These are phyloP conservation scores for Prasinococcaceae sp. DNA, from an alignment of 139 green algal genomes.

Conservation along the genomic window DNA sequence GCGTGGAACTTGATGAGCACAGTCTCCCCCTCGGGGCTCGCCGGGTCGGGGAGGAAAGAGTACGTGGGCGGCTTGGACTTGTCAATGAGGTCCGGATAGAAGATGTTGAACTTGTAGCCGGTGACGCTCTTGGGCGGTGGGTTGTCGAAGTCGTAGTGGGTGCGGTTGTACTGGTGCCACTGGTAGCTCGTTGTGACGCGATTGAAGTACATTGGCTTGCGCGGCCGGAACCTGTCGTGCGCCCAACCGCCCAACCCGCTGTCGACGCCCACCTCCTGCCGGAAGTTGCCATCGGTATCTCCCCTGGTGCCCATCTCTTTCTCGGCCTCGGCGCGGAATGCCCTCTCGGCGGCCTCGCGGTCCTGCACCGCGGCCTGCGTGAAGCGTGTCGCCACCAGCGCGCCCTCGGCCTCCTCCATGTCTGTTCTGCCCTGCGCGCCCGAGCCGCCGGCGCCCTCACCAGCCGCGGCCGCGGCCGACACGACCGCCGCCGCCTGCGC, in stretches of 20 bases:
- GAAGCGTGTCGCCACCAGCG: neutral
- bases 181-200: slow-evolving; percentile 89
- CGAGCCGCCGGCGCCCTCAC: too few relatives aligned
- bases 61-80: slow-evolving; percentile 47
- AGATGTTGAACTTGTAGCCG: slow-evolving; percentile 99
- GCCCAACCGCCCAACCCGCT: slow-evolving; percentile 81
- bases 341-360: too few relatives aligned
- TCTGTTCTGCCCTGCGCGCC: neutral
- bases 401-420: neutral
- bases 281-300: too few relatives aligned
- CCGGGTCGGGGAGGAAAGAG: slow-evolving; percentile 24
- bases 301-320: slow-evolving; percentile 8
- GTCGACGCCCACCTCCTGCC: slow-evolving; percentile 13
- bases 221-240: slow-evolving; percentile 94
- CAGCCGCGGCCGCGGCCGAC: too few relatives aligned
- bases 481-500: too few relatives aligned
- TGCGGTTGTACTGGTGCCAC: slow-evolving; percentile 99
- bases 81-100: slow-evolving; percentile 96
- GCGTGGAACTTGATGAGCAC: slow-evolving; percentile 85
- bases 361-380: neutral
- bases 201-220: slow-evolving; percentile 99
- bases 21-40: slow-evolving; percentile 53
- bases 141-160: slow-evolving; percentile 98
- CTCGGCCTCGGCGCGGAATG: neutral
- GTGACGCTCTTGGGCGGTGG: slow-evolving; percentile 93